phyloP scores from a whole-genome alignment of 2,329 filamentous ascomycete species.

The Coleophoma crateriformis region DNA sequence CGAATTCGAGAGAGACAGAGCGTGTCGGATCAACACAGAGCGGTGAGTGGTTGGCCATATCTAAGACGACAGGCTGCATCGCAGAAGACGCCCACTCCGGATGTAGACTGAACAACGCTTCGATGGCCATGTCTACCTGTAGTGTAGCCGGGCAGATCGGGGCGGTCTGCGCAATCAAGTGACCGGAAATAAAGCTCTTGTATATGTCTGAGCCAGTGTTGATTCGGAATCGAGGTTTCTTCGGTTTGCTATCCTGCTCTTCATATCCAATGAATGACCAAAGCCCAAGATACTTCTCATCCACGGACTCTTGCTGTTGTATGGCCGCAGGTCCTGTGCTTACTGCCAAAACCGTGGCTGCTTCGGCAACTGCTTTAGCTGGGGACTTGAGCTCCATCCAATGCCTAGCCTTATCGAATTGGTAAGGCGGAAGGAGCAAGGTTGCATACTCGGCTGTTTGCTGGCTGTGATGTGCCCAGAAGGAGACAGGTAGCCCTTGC shows the following conservation, averaged over 20 bases:
- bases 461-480: constrained; percentile 23
- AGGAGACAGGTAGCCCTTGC: constrained; percentile 17
- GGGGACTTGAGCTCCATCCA: constrained; percentile 22
- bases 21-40: background rate
- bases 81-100: background rate
- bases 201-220: constrained; percentile 9
- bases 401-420: constrained; percentile 28
- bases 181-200: constrained; percentile 2
- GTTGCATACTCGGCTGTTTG: constrained; percentile 15
- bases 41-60: background rate
- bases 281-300: constrained; percentile 1
- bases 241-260: constrained; percentile 4
- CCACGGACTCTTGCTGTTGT: background rate
- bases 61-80: background rate
- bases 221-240: constrained; percentile 8
- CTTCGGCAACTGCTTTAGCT: background rate
- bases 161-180: constrained; percentile 10
- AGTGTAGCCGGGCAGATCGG: constrained; percentile 12
- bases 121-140: constrained; percentile 6
- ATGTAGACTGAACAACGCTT: constrained; percentile 5
- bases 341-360: no score
- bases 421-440: constrained; percentile 27
- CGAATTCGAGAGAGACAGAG: background rate
- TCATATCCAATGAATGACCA: constrained; percentile 9
- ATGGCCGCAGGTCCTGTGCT: background rate